Conservation (phyloP, 225 moss, liverwort and hornwort genomes). For the Thuidium tamariscinum region DNA sequence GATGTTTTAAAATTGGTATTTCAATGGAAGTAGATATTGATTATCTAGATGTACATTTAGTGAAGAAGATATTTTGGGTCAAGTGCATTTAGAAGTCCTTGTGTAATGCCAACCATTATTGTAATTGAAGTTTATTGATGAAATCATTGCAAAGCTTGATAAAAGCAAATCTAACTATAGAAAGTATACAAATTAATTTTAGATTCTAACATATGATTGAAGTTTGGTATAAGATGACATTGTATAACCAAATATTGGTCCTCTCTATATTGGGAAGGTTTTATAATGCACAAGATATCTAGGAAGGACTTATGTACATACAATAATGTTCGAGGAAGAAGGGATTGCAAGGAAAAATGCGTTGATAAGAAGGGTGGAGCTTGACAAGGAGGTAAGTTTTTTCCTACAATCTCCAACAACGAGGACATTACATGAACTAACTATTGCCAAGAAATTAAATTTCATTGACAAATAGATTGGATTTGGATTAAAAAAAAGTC, state of each 20-base stretch:
- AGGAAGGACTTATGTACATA: neutral
- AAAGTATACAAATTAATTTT: too few relatives aligned
- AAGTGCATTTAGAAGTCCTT: rapidly evolving
- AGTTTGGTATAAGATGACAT: neutral
- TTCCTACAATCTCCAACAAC: too few relatives aligned
- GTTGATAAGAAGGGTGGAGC: too few relatives aligned
- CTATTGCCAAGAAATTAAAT: too few relatives aligned
- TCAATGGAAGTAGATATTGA: neutral
- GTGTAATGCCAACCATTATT: rapidly evolving
- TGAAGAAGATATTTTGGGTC: rapidly evolving
- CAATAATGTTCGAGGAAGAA: too few relatives aligned
- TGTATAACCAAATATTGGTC: neutral
- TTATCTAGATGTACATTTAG: neutral
- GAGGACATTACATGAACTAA: too few relatives aligned
- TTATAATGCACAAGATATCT: neutral
- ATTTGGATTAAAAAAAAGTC: too few relatives aligned
- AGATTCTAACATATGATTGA: rapidly evolving
- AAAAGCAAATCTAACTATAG: rapidly evolving
- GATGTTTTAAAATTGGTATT: rapidly evolving
- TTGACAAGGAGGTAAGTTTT: too few relatives aligned
- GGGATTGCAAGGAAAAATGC: too few relatives aligned
- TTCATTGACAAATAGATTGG: too few relatives aligned
- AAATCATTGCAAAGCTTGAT: rapidly evolving
- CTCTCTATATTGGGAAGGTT: rapidly evolving
- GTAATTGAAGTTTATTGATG: neutral